phyloP scores from a whole-genome alignment of 176 grass and related monocot genomes.

The Zoysia japonica region DNA sequence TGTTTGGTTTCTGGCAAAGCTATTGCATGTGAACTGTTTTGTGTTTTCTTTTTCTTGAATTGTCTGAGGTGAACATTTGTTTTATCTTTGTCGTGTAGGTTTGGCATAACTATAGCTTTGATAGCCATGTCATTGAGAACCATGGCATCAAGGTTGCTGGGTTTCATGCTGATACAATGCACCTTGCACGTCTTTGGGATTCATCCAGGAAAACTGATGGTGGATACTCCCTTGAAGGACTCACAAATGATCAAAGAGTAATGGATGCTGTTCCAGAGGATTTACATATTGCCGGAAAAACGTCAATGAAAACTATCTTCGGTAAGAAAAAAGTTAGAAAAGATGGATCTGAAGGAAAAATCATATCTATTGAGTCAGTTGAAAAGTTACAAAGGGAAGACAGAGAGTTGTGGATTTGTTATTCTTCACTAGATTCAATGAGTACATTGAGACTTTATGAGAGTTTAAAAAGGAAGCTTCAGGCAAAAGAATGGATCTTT shows the following conservation, averaged over 20 bases:
- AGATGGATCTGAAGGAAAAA: constrained; percentile 80
- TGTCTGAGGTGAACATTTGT: constrained; percentile 18
- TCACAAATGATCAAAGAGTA: constrained; percentile 68
- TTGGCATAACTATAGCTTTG: constrained; percentile 99
- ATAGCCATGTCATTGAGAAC: constrained; percentile 86
- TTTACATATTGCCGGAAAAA: constrained; percentile 56
- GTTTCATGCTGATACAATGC: constrained; percentile 97
- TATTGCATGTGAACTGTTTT: constrained; percentile 21
- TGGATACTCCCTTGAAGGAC: constrained; percentile 95
- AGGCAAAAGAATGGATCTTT: constrained; percentile 57
- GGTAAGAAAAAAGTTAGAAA: constrained; percentile 77
- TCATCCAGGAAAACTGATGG: constrained; percentile 77
- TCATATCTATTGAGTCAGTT: constrained; percentile 50
- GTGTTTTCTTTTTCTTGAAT: constrained; percentile 35
- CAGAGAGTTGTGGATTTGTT: constrained; percentile 79
- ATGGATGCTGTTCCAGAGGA: constrained; percentile 49
- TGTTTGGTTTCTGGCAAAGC: constrained; percentile 16
- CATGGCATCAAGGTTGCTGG: constrained; percentile 73
- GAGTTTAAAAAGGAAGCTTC: constrained; percentile 85
- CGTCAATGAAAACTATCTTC: constrained; percentile 89
- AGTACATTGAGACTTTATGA: constrained; percentile 71
- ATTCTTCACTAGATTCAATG: constrained; percentile 81
- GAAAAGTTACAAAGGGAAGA: constrained; percentile 90
- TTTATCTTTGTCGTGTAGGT: constrained; percentile 63
- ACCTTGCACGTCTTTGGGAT: constrained; percentile 91